Percentiles rank a stretch among this genome's conserved stretches.
phyloP scores from a whole-genome alignment of 2,329 filamentous ascomycete genomes.

The Aspergillaceae sp. region DNA sequence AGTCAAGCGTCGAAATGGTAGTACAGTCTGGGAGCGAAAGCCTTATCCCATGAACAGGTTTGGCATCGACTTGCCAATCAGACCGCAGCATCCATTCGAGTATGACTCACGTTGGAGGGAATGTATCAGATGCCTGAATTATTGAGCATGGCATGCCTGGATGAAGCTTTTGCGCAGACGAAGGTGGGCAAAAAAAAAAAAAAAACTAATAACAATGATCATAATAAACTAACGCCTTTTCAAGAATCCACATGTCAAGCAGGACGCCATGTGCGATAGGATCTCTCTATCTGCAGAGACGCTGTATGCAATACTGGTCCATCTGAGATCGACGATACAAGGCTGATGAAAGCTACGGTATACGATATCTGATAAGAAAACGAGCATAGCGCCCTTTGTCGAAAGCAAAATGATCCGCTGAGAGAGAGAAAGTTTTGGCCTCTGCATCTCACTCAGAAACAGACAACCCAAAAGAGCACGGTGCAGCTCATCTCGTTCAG shows the following conservation, averaged over 20 bases:
- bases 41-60: conserved; percentile 19
- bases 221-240: too few relatives aligned
- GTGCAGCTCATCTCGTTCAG: background rate
- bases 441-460: background rate
- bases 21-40: conserved; percentile 14
- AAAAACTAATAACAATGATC: too few relatives aligned
- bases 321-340: background rate
- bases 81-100: conserved; percentile 9
- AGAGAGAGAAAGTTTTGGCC: background rate
- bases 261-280: background rate
- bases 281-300: background rate
- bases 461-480: background rate
- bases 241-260: background rate
- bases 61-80: conserved; percentile 18
- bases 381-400: too few relatives aligned
- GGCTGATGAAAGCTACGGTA: background rate
- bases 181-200: too few relatives aligned
- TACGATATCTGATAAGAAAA: background rate
- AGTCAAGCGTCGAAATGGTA: conserved; percentile 10
- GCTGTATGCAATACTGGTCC: background rate
- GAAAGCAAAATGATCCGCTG: background rate
- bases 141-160: conserved; percentile 10
- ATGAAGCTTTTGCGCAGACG: conserved; percentile 2
- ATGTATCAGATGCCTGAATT: conserved; percentile 14
- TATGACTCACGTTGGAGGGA: conserved; percentile 16